Evolutionary conservation across 345 rosid species (phyloP).

Genomic region (Hevea brasiliensis): DNA sequence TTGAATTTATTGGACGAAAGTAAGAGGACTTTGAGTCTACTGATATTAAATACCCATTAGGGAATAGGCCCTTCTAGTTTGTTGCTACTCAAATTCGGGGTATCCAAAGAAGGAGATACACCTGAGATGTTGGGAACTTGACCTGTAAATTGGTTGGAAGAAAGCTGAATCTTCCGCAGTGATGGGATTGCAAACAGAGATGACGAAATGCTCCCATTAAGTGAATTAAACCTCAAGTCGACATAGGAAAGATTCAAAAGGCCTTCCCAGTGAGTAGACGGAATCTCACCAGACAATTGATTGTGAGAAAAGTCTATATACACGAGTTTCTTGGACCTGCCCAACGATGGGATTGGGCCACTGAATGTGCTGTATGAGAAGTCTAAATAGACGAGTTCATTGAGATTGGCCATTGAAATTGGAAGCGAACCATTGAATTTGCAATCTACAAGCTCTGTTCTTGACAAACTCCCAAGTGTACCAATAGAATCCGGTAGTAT

Average conservation of each 20-base stretch:
- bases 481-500: constrained; percentile 38
- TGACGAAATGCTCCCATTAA: constrained; percentile 38
- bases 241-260: constrained; percentile 31
- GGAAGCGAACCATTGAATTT: constrained; percentile 36
- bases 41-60: constrained; percentile 4
- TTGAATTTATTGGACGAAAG: constrained; percentile 50
- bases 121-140: background rate
- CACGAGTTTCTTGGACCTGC: constrained; percentile 21
- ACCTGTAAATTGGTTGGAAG: constrained; percentile 37
- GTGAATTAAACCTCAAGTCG: constrained; percentile 29
- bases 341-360: constrained; percentile 37
- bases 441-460: constrained; percentile 15
- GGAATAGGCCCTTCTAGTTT: constrained; percentile 39
- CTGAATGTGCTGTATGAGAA: constrained; percentile 34
- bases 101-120: constrained; percentile 11
- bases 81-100: constrained; percentile 45
- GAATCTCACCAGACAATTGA: constrained; percentile 29
- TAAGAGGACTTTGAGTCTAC: constrained; percentile 22
- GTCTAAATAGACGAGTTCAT: constrained; percentile 29
- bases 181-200: constrained; percentile 22
- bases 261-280: constrained; percentile 23
- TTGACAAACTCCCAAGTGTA: constrained; percentile 18
- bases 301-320: constrained; percentile 36
- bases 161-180: constrained; percentile 23
- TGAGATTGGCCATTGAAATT: constrained; percentile 21